These are phyloP conservation scores for Breviolum minutum DNA, from an alignment of 73 alveolate species.

Conservation along the genomic window DNA sequence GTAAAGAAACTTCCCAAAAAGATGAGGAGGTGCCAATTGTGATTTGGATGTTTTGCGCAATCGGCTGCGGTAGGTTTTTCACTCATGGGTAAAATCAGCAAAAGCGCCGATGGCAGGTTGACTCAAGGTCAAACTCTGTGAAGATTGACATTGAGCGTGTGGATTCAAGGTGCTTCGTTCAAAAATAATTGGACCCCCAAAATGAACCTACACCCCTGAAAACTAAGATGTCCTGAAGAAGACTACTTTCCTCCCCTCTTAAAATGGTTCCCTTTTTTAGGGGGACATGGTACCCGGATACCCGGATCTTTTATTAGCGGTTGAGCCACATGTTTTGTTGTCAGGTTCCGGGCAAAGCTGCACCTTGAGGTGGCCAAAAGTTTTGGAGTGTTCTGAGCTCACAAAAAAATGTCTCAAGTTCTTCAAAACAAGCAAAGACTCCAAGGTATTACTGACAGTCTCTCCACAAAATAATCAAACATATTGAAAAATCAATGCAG, in stretches of 20 bases:
- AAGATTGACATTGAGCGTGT: constrained; percentile 58
- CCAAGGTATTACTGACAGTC: too few relatives aligned
- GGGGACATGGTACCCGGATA: not conserved
- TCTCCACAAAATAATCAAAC: too few relatives aligned
- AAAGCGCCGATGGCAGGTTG: constrained; percentile 7
- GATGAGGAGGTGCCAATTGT: constrained; percentile 37
- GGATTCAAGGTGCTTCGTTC: constrained; percentile 39
- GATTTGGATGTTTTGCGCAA: too few relatives aligned
- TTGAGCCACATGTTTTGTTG: not conserved
- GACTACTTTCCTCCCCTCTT: too few relatives aligned
- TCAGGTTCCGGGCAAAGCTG: constrained; percentile 78
- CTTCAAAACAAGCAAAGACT: too few relatives aligned
- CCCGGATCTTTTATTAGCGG: not conserved
- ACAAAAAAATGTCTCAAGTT: not conserved
- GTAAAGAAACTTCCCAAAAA: constrained; percentile 70
- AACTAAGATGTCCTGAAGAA: not conserved
- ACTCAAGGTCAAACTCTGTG: constrained; percentile 63
- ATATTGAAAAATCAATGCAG: too few relatives aligned
- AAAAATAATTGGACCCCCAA: not conserved
- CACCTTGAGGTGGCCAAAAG: constrained; percentile 90
- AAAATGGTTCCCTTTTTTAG: not conserved
- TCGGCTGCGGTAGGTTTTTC: too few relatives aligned
- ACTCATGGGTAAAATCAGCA: not conserved
- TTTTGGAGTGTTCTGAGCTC: constrained; percentile 47
- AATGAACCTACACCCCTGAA: not conserved